A percentile compares a stretch with the other conserved stretches of the same genome.
These are phyloP conservation scores for Alisma plantagoaquatica DNA, from an alignment of 106 monocot species.

Conservation along the genomic window DNA sequence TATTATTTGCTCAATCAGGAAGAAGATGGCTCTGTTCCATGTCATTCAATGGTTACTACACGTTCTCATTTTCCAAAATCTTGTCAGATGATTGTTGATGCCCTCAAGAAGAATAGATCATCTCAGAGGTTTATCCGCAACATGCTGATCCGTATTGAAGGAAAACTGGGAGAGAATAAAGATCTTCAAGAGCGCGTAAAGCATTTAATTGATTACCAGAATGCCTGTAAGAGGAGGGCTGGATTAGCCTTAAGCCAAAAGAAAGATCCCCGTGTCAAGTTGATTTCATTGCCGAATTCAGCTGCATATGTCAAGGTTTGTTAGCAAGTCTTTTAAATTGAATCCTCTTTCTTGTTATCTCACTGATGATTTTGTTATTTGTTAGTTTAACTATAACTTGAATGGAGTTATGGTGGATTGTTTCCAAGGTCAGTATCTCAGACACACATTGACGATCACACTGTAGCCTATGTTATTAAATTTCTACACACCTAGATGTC, in stretches of 20 bases:
- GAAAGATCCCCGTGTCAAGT: slow-evolving; percentile 64
- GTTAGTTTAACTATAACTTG: no score
- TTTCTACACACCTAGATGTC: no score
- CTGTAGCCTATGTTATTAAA: no score
- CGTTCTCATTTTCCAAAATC: slow-evolving; percentile 46
- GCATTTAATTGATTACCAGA: slow-evolving; percentile 77
- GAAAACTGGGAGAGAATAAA: slow-evolving; percentile 79
- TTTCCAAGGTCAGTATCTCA: no score
- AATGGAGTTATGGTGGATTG: no score
- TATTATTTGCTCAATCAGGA: no score
- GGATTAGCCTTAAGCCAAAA: slow-evolving; percentile 30
- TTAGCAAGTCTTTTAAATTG: no score
- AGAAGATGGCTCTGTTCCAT: no score
- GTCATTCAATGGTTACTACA: no score
- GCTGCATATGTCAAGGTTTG: slow-evolving; percentile 22
- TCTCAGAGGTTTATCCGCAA: slow-evolving; percentile 77
- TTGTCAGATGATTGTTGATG: slow-evolving; percentile 58
- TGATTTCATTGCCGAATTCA: slow-evolving; percentile 49
- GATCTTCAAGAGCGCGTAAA: slow-evolving; percentile 59
- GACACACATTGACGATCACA: no score
- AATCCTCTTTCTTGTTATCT: no score
- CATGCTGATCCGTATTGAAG: slow-evolving; percentile 80
- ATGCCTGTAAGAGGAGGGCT: slow-evolving; percentile 33
- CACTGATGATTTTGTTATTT: no score
- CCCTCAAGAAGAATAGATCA: slow-evolving; percentile 76